Evolutionary conservation across 2,329 filamentous ascomycete species (phyloP).

Genomic region (Colletotrichum higginsianum): DNA sequence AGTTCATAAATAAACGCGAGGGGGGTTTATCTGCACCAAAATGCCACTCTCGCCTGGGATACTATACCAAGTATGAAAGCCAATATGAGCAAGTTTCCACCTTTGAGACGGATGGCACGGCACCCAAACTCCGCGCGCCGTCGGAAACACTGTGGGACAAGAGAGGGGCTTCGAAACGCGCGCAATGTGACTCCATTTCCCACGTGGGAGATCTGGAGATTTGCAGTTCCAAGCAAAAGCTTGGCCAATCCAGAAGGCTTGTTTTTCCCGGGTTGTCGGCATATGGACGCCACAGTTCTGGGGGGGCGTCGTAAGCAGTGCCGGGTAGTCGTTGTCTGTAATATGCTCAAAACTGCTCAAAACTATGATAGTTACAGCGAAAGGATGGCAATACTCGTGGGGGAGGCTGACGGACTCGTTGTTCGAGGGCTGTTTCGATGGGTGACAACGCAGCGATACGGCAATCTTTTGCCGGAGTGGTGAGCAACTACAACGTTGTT

Average conservation of each 20-base stretch:
- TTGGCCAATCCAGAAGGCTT: slow-evolving; percentile 4
- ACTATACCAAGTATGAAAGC: no score
- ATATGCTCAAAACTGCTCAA: slow-evolving; percentile 37
- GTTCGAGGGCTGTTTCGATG: neutral
- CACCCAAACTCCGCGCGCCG: slow-evolving; percentile 12
- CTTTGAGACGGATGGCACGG: slow-evolving; percentile 13
- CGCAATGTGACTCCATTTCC: slow-evolving; percentile 1
- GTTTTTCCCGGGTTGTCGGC: neutral
- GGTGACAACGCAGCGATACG: neutral
- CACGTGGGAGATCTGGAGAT: slow-evolving; percentile 2
- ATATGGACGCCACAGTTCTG: neutral
- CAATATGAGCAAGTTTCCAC: slow-evolving; percentile 31
- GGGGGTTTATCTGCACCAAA: no score
- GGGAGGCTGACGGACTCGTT: neutral
- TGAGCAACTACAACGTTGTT: neutral
- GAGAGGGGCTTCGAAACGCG: slow-evolving; percentile 1
- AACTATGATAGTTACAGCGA: neutral
- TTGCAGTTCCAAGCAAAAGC: no score
- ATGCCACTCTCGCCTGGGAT: neutral
- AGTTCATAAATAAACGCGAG: neutral
- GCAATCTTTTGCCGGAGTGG: neutral
- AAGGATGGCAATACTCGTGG: neutral
- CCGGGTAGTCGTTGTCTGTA: neutral
- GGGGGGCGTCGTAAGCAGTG: neutral
- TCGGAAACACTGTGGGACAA: slow-evolving; percentile 22